Evolutionary conservation across 345 rosid genomes (phyloP).

Genomic region (Salix suchowensis): DNA sequence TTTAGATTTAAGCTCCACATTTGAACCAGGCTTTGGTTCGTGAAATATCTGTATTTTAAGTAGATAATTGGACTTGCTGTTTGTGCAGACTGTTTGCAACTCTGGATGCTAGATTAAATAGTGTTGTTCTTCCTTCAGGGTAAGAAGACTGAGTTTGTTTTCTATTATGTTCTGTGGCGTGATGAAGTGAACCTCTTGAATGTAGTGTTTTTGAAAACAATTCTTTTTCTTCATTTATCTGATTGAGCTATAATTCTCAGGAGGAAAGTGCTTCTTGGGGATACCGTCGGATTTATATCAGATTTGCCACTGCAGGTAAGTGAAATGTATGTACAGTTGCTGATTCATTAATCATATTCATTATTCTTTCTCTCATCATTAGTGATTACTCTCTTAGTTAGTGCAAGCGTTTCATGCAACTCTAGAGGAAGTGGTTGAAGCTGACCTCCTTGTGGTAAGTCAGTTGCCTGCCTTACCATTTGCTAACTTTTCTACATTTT

Average conservation of each 20-base stretch:
- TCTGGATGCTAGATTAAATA: constrained; percentile 69
- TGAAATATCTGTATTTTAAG: background rate
- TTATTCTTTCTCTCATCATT: background rate
- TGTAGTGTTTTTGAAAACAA: background rate
- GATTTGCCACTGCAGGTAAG: constrained; percentile 89
- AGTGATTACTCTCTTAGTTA: constrained; percentile 38
- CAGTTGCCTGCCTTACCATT: constrained; percentile 1
- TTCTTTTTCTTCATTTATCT: constrained; percentile 3
- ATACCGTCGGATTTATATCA: constrained; percentile 95
- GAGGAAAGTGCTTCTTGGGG: constrained; percentile 78
- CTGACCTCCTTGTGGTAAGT: constrained; percentile 84
- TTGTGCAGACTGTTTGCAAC: constrained; percentile 74
- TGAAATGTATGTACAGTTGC: background rate
- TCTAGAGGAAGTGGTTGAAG: constrained; percentile 89
- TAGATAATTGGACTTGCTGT: constrained; percentile 7
- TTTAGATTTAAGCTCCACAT: constrained; percentile 1
- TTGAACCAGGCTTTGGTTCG: background rate
- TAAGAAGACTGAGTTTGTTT: constrained; percentile 16
- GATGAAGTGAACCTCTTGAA: background rate
- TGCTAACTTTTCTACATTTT: background rate
- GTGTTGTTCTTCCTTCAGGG: constrained; percentile 74
- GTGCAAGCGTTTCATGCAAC: constrained; percentile 95
- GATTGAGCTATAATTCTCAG: constrained; percentile 34
- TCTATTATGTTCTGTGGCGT: background rate
- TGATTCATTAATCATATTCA: constrained; percentile 1